Conservation (phyloP, 805 yeast species). For the Metschnikowia continentalis region DNA sequence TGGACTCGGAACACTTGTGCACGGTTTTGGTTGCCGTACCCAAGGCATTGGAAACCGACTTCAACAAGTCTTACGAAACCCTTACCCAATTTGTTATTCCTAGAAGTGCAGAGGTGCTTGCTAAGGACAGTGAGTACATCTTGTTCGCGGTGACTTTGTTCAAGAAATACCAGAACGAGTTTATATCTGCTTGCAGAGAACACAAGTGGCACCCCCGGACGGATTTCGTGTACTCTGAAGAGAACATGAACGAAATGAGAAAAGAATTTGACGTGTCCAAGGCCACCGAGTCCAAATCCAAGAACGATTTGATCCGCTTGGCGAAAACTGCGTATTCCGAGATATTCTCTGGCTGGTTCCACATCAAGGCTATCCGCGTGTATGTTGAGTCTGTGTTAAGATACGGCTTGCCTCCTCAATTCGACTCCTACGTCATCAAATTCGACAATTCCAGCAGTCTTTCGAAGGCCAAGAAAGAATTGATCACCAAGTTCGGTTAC, state of each 20-base stretch:
- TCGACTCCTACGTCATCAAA: conserved; percentile 50
- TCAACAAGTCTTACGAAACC: conserved; percentile 69
- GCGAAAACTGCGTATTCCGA: conserved; percentile 89
- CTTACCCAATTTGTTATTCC: conserved; percentile 84
- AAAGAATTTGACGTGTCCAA: conserved; percentile 75
- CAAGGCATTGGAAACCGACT: conserved; percentile 53
- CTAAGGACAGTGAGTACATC: conserved; percentile 68
- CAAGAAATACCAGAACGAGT: conserved; percentile 72
- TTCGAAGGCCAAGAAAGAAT: conserved; percentile 61
- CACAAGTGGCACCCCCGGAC: conserved; percentile 82
- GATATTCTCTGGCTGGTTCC: conserved; percentile 81
- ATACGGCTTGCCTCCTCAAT: conserved; percentile 95
- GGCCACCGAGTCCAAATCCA: conserved; percentile 66
- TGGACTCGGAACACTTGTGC: conserved; percentile 79
- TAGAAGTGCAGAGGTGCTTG: conserved; percentile 69
- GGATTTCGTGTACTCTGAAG: conserved; percentile 84
- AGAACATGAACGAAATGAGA: conserved; percentile 63
- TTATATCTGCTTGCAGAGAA: conserved; percentile 70
- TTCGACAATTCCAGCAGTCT: conserved; percentile 39
- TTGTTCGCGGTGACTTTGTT: conserved; percentile 80
- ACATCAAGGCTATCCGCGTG: conserved; percentile 78
- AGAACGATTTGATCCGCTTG: conserved; percentile 74
- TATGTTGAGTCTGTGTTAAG: conserved; percentile 92
- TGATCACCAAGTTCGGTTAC: conserved; percentile 76
- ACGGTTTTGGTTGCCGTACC: conserved; percentile 92